Base-by-base conservation (phyloP, 108 stramenopile genomes). In the Pseudonitzschia pungens region DNA sequence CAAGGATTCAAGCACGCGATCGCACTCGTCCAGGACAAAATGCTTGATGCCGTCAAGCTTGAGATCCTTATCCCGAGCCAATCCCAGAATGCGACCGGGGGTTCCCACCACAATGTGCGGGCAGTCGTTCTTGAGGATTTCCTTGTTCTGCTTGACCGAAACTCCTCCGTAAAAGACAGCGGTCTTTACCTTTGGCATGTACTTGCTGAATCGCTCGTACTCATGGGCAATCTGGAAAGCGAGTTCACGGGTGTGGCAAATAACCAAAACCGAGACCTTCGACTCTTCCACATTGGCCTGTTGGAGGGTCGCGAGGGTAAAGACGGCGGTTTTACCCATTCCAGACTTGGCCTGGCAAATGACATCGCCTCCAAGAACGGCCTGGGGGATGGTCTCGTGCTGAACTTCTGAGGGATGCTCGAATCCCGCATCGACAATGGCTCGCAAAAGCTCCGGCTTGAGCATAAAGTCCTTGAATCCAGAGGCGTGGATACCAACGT, bases 271-370 rank as follows among this genome's bases (percentile, higher is more conserved):
- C 26, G 86, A 83, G 51, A 96, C 93, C 81, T 96, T 88, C 26
- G 81, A 85, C 5, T 86, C 87, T 41, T 89, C 88, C 2, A 86
- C 90, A 60, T 96, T 87, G 65, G 96, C 82, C 77, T 95, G 96
- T 84, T 99, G 97, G 36, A 99, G 87, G 6, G 99, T 99, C 9
- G 99, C 93, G 44, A 99, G 86, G 9, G 98, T 97, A 76, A 99
- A 99, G 70, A 99, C 99, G 36, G 99, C 99, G 1, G 99, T 99
- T 86, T 99, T 99, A 59, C 99, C 99, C 99, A 99, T 99, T 60
- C 99, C 99, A 53, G 94, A 94, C 89, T 99, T 99, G 52, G 99
- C 99, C 82, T 99, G 99, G 79, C 99, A 99, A 69, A 99, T 89
- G 62, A 99, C 95, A 77, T 99, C 99, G 83, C 96, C 96, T 32